These are phyloP conservation scores for Diddensiella santjacobensis DNA, from an alignment of 805 yeast genomes.

Conservation along the genomic window DNA sequence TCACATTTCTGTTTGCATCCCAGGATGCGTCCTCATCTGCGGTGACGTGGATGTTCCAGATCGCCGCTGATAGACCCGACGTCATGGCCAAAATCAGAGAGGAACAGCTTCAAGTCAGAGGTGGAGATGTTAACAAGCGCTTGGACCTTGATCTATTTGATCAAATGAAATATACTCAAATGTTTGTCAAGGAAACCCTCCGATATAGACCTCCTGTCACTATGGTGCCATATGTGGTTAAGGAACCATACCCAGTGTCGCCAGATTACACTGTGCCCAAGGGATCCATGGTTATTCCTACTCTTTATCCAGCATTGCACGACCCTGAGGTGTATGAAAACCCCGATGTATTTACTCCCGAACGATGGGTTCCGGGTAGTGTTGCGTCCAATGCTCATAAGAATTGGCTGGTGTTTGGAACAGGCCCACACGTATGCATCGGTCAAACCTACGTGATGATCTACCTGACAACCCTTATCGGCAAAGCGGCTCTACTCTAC, in stretches of 20 bases:
- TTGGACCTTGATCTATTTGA: conserved; percentile 73
- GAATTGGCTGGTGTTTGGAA: conserved; percentile 96
- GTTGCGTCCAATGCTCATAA: conserved; percentile 70
- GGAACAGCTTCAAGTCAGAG: conserved; percentile 83
- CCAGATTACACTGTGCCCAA: conserved; percentile 88
- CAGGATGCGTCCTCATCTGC: conserved; percentile 97
- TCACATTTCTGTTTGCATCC: conserved; percentile 94
- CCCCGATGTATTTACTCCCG: conserved; percentile 93
- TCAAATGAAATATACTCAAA: conserved; percentile 79
- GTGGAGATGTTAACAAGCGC: conserved; percentile 61
- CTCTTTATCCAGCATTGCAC: conserved; percentile 91
- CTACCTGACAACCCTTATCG: conserved; percentile 84
- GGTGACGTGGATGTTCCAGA: conserved; percentile 97
- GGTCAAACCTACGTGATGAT: conserved; percentile 93
- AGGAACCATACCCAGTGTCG: conserved; percentile 78
- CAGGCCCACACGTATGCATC: conserved; percentile 94
- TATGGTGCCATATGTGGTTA: conserved; percentile 96
- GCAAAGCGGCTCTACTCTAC: conserved; percentile 78
- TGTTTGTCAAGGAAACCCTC: conserved; percentile 88
- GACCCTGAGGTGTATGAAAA: conserved; percentile 95
- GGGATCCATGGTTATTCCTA: conserved; percentile 96
- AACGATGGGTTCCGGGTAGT: conserved; percentile 82
- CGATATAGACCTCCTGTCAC: conserved; percentile 96
- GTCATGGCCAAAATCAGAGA: conserved; percentile 80
- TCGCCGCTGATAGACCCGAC: conserved; percentile 93